Evolutionary conservation across 2,329 filamentous ascomycete species (phyloP).

Genomic region (Cladophialophora immunda): DNA sequence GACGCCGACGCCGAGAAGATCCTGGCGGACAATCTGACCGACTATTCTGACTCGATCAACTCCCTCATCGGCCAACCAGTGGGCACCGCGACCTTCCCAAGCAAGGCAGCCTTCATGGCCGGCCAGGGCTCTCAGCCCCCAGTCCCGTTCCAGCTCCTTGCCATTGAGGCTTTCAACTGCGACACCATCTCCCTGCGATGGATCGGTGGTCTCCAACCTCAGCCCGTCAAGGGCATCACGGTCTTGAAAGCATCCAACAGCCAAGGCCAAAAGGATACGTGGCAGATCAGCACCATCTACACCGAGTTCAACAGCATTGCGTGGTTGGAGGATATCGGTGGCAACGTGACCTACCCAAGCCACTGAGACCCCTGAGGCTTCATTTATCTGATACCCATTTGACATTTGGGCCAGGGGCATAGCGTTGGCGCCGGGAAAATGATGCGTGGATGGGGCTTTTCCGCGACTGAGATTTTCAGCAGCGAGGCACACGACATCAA

Average conservation of each 20-base stretch:
- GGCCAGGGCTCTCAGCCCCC: conserved; percentile 42
- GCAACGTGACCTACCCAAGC: conserved; percentile 31
- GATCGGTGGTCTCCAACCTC: conserved; percentile 37
- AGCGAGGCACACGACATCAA: not conserved
- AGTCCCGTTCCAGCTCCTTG: conserved; percentile 42
- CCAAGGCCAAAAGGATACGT: conserved; percentile 36
- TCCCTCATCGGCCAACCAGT: conserved; percentile 42
- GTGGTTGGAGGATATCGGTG: conserved; percentile 38
- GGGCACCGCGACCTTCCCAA: conserved; percentile 45
- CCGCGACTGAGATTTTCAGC: not conserved
- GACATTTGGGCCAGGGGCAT: conserved; percentile 16
- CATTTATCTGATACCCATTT: conserved; percentile 1
- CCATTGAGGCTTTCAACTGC: conserved; percentile 44
- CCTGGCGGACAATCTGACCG: conserved; percentile 43
- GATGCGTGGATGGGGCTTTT: not conserved
- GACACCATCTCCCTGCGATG: conserved; percentile 46
- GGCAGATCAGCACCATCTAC: conserved; percentile 46
- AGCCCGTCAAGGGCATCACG: conserved; percentile 46
- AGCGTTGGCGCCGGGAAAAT: conserved; percentile 21
- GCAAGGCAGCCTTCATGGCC: conserved; percentile 44
- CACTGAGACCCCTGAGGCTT: conserved; percentile 4
- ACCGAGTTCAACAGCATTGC: conserved; percentile 48
- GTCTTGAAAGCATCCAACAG: conserved; percentile 42
- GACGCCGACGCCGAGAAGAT: conserved; percentile 30
- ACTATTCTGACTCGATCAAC: conserved; percentile 49